These are phyloP conservation scores for Tetraselmis striata DNA, from an alignment of 139 green algal genomes.

Conservation along the genomic window DNA sequence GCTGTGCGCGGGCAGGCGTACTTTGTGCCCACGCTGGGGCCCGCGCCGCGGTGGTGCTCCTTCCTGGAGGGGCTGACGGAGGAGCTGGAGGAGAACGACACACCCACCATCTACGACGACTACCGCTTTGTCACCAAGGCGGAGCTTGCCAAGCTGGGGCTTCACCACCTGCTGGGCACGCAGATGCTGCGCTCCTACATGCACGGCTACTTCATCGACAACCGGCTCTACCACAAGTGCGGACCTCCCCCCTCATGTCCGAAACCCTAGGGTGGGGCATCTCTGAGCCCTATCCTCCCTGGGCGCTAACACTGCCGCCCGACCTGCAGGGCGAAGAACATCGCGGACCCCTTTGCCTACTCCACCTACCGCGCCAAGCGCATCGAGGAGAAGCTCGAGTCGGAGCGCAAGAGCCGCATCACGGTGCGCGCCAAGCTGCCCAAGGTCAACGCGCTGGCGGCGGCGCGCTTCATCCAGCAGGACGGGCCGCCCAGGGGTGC, in stretches of 20 bases:
- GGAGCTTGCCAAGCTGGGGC: constrained; percentile 71
- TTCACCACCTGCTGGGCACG: constrained; percentile 88
- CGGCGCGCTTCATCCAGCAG: neutral
- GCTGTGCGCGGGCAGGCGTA: constrained; percentile 69
- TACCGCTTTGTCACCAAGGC: constrained; percentile 80
- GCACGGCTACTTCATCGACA: constrained; percentile 98
- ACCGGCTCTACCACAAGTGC: constrained; percentile 81
- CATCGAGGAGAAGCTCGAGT: constrained; percentile 78
- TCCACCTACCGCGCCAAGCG: constrained; percentile 79
- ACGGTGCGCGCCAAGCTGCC: constrained; percentile 71
- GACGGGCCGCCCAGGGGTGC: neutral
- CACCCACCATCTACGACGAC: constrained; percentile 86
- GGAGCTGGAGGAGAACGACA: constrained; percentile 84
- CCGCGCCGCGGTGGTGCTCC: constrained; percentile 87
- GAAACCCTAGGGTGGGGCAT: too few species aligned
- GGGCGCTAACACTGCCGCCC: too few species aligned
- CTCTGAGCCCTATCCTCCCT: too few species aligned
- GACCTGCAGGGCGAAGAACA: neutral
- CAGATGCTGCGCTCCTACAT: constrained; percentile 93
- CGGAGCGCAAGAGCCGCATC: constrained; percentile 78
- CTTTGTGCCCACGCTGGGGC: constrained; percentile 88
- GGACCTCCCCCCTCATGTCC: constrained; percentile 7
- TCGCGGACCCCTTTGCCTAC: constrained; percentile 82
- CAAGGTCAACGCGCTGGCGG: constrained; percentile 46
- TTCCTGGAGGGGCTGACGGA: constrained; percentile 96